Conservation (phyloP, 805 yeast genomes). For the Suhomyces kilbournensis region DNA sequence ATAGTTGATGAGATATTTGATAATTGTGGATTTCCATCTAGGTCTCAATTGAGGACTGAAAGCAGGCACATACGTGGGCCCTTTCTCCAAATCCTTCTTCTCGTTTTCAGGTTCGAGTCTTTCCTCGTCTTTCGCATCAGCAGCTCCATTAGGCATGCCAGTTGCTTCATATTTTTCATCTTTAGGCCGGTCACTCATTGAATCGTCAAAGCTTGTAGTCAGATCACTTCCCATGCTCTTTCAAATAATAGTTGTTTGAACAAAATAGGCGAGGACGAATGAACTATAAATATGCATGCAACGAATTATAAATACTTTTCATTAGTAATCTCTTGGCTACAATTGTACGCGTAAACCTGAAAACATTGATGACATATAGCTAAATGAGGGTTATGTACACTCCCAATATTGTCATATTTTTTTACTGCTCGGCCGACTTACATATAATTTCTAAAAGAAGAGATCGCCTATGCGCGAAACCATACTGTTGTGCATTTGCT, state of each 20-base stretch:
- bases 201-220: background rate
- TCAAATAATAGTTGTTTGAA: background rate
- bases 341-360: background rate
- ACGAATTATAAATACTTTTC: too few species aligned
- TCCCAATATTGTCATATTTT: background rate
- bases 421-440: background rate
- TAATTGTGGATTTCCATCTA: conserved; percentile 8
- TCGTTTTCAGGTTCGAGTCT: background rate
- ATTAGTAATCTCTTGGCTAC: background rate
- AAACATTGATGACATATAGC: background rate
- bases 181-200: background rate
- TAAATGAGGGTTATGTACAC: background rate
- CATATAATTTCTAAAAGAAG: background rate
- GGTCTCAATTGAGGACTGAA: background rate
- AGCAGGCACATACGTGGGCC: background rate
- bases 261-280: background rate
- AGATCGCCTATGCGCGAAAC: background rate
- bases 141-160: background rate
- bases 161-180: background rate
- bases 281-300: background rate
- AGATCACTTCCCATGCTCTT: background rate
- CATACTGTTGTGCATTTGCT: background rate
- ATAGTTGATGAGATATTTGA: conserved; percentile 21
- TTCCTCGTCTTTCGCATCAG: background rate
- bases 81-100: background rate